phyloP scores from a whole-genome alignment of 1,139 yeast species.

The Lodderomyces pseudojiufengensis region DNA sequence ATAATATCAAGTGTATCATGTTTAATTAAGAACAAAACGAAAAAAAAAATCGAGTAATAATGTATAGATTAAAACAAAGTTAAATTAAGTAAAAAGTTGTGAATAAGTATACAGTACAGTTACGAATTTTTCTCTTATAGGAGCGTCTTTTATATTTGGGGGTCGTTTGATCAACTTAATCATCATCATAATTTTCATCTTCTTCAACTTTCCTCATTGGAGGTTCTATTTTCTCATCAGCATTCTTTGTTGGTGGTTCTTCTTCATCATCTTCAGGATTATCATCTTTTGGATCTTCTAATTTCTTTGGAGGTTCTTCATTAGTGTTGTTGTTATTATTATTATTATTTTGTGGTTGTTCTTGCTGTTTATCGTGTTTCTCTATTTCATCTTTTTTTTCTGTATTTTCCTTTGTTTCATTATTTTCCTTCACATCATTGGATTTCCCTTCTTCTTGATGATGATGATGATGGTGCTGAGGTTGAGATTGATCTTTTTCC shows the following conservation, averaged over 20 bases:
- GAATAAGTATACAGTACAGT: neutral
- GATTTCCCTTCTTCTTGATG: neutral
- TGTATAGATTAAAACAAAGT: neutral
- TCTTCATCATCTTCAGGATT: slow-evolving; percentile 40
- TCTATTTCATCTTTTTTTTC: neutral
- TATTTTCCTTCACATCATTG: neutral
- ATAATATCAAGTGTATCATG: too few relatives aligned
- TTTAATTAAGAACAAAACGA: too few relatives aligned
- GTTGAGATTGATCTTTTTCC: slow-evolving; percentile 2
- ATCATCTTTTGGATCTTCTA: slow-evolving; percentile 12
- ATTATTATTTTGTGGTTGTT: neutral
- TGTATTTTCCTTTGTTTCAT: neutral
- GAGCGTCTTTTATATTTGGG: too few relatives aligned
- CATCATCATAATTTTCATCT: slow-evolving; percentile 82
- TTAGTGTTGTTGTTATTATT: neutral
- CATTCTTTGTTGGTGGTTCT: slow-evolving; percentile 22
- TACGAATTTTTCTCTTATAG: too few relatives aligned
- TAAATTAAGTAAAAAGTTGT: neutral
- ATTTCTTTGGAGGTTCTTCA: slow-evolving; percentile 2
- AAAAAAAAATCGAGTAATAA: too few relatives aligned
- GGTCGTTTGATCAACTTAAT: slow-evolving; percentile 25
- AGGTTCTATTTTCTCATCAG: slow-evolving; percentile 48
- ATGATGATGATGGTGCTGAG: neutral
- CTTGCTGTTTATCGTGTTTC: neutral
- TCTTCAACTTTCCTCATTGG: slow-evolving; percentile 77